Base-by-base conservation (phyloP, 2,329 filamentous ascomycete species). In the Rutstroemia sp. region DNA sequence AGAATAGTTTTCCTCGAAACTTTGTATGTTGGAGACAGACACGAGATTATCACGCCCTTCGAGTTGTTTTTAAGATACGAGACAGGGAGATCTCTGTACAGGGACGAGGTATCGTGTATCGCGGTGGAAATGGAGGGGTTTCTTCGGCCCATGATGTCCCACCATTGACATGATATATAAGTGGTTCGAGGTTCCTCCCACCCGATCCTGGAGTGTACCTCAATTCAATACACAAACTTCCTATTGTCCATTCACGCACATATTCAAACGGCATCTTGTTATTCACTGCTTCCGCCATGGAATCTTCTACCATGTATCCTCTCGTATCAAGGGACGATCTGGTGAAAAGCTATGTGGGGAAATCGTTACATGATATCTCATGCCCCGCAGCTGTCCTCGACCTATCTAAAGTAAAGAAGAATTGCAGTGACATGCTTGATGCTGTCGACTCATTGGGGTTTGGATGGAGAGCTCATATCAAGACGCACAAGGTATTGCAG, bases 401-500 rank as follows among this genome's bases (percentile, higher is more conserved):
- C 68, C 69, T 83, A 10, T 81, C 82, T 3, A 83, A 86, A 44
- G 73, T 89, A 23, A 75, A 79, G 54, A 73, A 77, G 49, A 90
- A 92, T 66, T 92, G 88, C 70, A 71, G 75, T 58, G 75, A 81
- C 38, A 92, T 94, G 87, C 78, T 90, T 6, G 74, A 82, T 12
- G 80, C 87, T 0, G 78, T 80, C 14, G 69, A 77, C 42, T 72
- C 73, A 50, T 71, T 92, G 14, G 75, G 77, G 0, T 75, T 92
- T 23, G 78, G 77, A 6, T 92, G 89, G 74, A 76, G 89, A 57
- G 84, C 86, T 1, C 89, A 94, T 69, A 82, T 92, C 58, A 94
- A 94, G 72, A 91, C 87, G 21, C 89, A 94, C 70, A 94, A 94
- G 75, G 86, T 86, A 71, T 34, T 34, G 34, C 34, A 21, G 34